Percentiles rank a stretch among this genome's conserved stretches.
Evolutionary conservation across 1,284 basidiomycete species (phyloP).

Genomic region (Porogramme epimiltina): DNA sequence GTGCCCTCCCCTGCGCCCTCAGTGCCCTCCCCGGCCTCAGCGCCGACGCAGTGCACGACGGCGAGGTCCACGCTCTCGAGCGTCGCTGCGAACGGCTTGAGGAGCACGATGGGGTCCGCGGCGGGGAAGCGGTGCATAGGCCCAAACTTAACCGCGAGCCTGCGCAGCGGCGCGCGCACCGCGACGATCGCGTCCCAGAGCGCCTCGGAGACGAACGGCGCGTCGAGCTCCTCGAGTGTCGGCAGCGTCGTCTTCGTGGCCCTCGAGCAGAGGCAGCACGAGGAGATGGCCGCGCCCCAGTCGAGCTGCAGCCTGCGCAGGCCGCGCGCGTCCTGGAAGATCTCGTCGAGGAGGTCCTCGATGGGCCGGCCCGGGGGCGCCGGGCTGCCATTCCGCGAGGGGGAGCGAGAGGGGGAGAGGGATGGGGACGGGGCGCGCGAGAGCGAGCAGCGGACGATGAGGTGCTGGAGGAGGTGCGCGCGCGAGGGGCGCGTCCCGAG

Average conservation of each 20-base stretch:
- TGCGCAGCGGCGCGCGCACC: conserved; percentile 8
- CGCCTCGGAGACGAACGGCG: conserved; percentile 3
- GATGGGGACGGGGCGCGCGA: too few relatives aligned
- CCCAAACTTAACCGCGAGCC: conserved; percentile 1
- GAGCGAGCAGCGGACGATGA: conserved; percentile 10
- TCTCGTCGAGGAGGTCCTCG: conserved; percentile 1
- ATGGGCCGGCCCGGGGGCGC: not conserved
- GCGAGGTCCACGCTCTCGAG: conserved; percentile 8
- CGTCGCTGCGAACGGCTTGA: conserved; percentile 4
- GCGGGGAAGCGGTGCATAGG: conserved; percentile 3
- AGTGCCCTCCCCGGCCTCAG: too few relatives aligned
- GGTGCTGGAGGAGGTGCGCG: conserved; percentile 5
- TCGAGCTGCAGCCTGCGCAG: conserved; percentile 6
- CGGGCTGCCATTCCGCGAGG: too few relatives aligned
- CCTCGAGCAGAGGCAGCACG: conserved; percentile 1
- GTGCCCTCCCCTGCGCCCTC: not conserved
- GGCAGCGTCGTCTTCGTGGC: not conserved
- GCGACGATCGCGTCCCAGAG: conserved; percentile 4
- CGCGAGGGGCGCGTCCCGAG: not conserved
- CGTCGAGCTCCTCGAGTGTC: conserved; percentile 5
- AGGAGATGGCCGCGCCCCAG: conserved; percentile 14
- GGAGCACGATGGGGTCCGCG: conserved; percentile 7
- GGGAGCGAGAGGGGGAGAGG: not conserved
- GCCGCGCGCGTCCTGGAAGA: conserved; percentile 2
- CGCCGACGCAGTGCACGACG: conserved; percentile 11